Evolutionary conservation across 1,284 basidiomycete species (phyloP), one percentile per base, ranked within the genome.

Genomic region (Hortiboletus rubellus): DNA sequence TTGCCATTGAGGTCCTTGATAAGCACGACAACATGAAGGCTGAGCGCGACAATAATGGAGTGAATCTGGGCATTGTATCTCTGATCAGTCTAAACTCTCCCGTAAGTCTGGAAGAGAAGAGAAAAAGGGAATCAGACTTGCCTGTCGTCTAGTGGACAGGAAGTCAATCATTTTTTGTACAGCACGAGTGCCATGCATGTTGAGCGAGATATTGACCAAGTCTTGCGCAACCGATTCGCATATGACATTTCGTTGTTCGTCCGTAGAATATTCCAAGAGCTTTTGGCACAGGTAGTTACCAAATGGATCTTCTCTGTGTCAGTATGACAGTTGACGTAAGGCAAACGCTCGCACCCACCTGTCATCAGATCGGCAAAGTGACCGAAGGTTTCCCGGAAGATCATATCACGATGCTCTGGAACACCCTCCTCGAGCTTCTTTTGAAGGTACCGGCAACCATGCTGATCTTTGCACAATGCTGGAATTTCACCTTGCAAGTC

Each of bases 91-190:
- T 91, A 81, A 69, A 70, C 68, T 73, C 72, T 59, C 62, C 66
- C 60, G 78, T 80, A 73, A 80, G 77, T 76, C 71, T 68, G 73
- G 75, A 72, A 72, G 66, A 71, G 65, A 61, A 68, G 57, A 62
- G 43, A 62, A 46, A 37, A 59, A 41, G 38, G 45, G 61, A 60
- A 73, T 63, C 58, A 61, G 63, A 85, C 88, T 82, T 78, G 79
- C 90, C 88, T 95, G 93, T 70, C 95, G 83, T 66, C 92, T 87
- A 58, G 92, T 94, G n/a, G 94, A 96, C 69, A 99, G 79, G 79
- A 98, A 99, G 76, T 99, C 97, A 65, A 99, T 98, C 95, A 98
- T 99, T 82, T 99, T 99, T 79, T 99, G 97, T 53, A 99, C 97
- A 30, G 97, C 97, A 59, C 97, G 88, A 40, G 97, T 99, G 42